These are phyloP conservation scores for Cutaneotrichosporon sp. DNA, from an alignment of 1,284 basidiomycete species.

Conservation along the genomic window DNA sequence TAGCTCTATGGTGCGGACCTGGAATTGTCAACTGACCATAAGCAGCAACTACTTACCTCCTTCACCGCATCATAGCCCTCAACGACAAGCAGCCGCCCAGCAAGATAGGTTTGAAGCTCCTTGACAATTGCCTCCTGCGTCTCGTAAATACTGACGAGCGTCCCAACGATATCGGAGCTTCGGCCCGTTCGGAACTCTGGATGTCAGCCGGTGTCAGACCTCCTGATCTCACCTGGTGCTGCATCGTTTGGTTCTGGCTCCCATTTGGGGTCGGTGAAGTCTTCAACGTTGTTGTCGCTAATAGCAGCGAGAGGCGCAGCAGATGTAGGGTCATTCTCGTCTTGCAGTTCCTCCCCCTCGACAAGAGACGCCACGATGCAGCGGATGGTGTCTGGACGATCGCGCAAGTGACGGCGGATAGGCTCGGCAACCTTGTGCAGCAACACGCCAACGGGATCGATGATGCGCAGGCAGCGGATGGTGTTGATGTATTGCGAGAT, in stretches of 20 bases:
- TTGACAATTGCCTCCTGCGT: constrained; percentile 91
- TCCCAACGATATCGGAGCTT: constrained; percentile 85
- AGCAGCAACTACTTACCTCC: constrained; percentile 61
- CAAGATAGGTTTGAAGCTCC: constrained; percentile 84
- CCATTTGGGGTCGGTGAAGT: constrained; percentile 86
- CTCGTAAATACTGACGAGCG: constrained; percentile 92
- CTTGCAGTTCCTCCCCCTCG: constrained; percentile 69
- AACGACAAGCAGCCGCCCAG: constrained; percentile 73
- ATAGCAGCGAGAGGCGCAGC: constrained; percentile 55
- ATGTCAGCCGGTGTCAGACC: background rate
- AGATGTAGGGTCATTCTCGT: constrained; percentile 49
- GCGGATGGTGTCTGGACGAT: constrained; percentile 83
- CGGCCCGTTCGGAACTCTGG: constrained; percentile 84
- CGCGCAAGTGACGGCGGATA: constrained; percentile 76
- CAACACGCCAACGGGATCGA: constrained; percentile 89
- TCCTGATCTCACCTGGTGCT: constrained; percentile 66
- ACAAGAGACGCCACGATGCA: constrained; percentile 89
- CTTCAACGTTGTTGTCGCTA: constrained; percentile 71
- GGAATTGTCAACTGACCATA: constrained; percentile 5
- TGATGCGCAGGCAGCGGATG: constrained; percentile 82
- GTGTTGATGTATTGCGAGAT: constrained; percentile 91
- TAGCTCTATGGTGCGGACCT: constrained; percentile 88
- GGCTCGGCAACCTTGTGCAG: constrained; percentile 88
- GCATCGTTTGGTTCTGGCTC: constrained; percentile 91
- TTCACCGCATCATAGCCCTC: constrained; percentile 75